phyloP scores from a whole-genome alignment of 2,329 filamentous ascomycete genomes.

The Pseudopyrenochaeta lycopersici region DNA sequence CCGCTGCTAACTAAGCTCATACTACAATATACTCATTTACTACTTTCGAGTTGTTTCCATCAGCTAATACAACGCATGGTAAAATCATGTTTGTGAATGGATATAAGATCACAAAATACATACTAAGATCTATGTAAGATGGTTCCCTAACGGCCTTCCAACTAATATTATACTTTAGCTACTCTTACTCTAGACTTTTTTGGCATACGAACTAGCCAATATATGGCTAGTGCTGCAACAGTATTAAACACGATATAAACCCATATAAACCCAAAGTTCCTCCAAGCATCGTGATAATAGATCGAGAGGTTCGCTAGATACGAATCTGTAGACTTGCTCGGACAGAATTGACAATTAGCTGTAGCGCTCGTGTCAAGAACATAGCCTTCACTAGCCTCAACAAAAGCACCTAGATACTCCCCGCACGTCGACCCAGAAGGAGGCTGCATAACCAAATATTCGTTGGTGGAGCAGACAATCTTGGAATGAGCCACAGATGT shows the following conservation, averaged over 20 bases:
- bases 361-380: constrained; percentile 45
- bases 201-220: constrained; percentile 65
- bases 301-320: constrained; percentile 54
- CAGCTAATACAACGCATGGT: no score
- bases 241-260: constrained; percentile 63
- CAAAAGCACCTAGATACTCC: constrained; percentile 50
- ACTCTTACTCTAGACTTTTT: no score
- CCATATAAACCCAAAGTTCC: constrained; percentile 64
- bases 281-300: constrained; percentile 56
- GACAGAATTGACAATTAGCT: constrained; percentile 52
- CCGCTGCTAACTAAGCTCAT: no score
- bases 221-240: constrained; percentile 58
- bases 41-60: no score
- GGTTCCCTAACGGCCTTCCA: no score
- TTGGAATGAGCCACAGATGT: constrained; percentile 72
- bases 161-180: no score
- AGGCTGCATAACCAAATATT: constrained; percentile 73
- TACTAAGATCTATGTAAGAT: no score
- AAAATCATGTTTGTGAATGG: no score
- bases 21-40: no score
- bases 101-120: no score
- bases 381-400: constrained; percentile 46
- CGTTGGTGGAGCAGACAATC: constrained; percentile 74
- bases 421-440: constrained; percentile 56
- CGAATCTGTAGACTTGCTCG: constrained; percentile 52